Conservation (phyloP, 140 eudicot genomes). For the Stevia rebaudiana region DNA sequence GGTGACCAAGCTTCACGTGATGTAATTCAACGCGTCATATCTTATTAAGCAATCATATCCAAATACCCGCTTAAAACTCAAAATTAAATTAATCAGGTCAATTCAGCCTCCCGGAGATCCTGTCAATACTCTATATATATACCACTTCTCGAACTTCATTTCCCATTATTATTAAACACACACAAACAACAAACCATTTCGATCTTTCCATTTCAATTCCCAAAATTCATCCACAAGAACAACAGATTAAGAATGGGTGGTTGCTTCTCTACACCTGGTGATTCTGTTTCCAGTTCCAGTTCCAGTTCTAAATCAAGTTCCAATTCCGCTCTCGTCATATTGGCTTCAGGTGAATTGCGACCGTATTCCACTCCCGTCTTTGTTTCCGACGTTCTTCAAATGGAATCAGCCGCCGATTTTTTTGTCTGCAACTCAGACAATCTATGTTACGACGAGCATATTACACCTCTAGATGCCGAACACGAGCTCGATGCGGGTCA, state of each 20-base stretch:
- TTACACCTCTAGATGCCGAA: slow-evolving; percentile 25
- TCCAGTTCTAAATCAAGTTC: neutral
- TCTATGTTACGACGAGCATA: slow-evolving; percentile 48
- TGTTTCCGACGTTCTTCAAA: slow-evolving; percentile 38
- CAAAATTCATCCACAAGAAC: neutral
- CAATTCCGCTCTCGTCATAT: slow-evolving; percentile 40
- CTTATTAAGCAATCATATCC: slow-evolving; percentile 25
- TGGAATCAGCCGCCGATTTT: slow-evolving; percentile 16
- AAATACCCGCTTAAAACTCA: too few species aligned
- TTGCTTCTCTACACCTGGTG: slow-evolving; percentile 28
- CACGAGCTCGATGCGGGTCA: slow-evolving; percentile 46
- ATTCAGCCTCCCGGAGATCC: too few species aligned
- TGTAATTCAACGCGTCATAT: slow-evolving; percentile 28
- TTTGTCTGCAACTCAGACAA: slow-evolving; percentile 64
- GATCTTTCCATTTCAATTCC: neutral
- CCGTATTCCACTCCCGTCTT: slow-evolving; percentile 37
- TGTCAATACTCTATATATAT: too few species aligned
- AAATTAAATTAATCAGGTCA: too few species aligned
- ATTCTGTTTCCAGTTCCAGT: neutral
- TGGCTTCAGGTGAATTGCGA: slow-evolving; percentile 39
- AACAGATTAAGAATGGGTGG: slow-evolving; percentile 34
- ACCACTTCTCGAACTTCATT: too few species aligned
- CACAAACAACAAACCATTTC: neutral
- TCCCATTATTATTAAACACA: neutral
- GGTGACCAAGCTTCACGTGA: slow-evolving; percentile 18